A percentile compares a stretch with the other conserved stretches of the same genome.
These are phyloP conservation scores for Aspergillus thermomutatus DNA, from an alignment of 2,329 filamentous ascomycete species.

Conservation along the genomic window DNA sequence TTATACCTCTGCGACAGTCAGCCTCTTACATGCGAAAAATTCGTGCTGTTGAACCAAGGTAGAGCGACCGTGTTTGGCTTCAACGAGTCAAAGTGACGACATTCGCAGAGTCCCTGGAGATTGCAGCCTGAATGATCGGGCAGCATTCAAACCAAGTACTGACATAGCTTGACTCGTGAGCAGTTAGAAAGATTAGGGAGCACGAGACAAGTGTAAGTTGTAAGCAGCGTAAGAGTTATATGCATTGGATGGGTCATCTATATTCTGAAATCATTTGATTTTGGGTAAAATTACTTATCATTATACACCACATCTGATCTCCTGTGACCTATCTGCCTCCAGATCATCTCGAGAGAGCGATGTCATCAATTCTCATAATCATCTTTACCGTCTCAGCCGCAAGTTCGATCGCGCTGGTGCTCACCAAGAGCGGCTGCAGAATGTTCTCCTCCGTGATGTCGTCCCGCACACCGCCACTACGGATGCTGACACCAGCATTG, in stretches of 20 bases:
- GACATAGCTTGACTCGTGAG: background rate
- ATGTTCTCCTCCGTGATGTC: slow-evolving; percentile 98
- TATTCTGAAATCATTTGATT: background rate
- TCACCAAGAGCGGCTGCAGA: slow-evolving; percentile 90
- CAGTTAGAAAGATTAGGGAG: background rate
- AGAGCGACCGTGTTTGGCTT: background rate
- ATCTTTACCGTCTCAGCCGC: slow-evolving; percentile 99
- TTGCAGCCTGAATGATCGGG: background rate
- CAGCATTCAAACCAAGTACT: background rate
- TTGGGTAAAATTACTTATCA: background rate
- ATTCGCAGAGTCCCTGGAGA: background rate
- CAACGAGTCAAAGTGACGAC: background rate
- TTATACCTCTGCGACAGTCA: background rate
- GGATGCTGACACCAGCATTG: slow-evolving; percentile 97
- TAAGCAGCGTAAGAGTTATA: background rate
- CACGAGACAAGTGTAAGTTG: background rate
- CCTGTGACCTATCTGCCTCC: background rate
- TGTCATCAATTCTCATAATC: slow-evolving; percentile 69
- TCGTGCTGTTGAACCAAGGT: background rate
- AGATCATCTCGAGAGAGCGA: slow-evolving; percentile 52
- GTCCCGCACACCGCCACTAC: slow-evolving; percentile 92
- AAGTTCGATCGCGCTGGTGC: slow-evolving; percentile 94
- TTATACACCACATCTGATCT: background rate
- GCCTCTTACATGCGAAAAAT: too few relatives aligned
- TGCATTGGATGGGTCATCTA: background rate